Evolutionary conservation across 2,329 filamentous ascomycete species (phyloP).

Genomic region (Seiridium unicorne): DNA sequence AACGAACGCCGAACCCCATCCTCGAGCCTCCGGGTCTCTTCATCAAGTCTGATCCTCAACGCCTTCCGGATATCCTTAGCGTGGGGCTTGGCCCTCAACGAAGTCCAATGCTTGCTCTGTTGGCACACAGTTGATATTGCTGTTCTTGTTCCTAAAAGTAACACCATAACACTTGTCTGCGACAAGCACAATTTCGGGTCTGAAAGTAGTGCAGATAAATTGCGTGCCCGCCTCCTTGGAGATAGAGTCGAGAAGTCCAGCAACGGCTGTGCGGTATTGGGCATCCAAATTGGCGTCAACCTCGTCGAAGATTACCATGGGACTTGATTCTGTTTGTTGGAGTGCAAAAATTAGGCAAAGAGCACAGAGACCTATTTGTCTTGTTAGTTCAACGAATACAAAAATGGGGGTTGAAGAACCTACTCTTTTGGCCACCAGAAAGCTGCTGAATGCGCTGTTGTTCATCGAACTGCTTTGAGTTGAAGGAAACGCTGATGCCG

Average conservation of each 20-base stretch:
- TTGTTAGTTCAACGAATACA: slow-evolving; percentile 13
- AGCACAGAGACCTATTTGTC: slow-evolving; percentile 74
- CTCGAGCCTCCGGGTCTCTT: not conserved
- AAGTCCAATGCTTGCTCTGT: slow-evolving; percentile 88
- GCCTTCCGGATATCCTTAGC: slow-evolving; percentile 15
- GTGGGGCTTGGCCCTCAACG: slow-evolving; percentile 75
- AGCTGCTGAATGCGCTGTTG: slow-evolving; percentile 98
- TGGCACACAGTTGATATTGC: slow-evolving; percentile 86
- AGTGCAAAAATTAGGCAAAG: slow-evolving; percentile 99
- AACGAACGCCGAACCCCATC: slow-evolving; percentile 3
- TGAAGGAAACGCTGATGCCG: slow-evolving; percentile 96
- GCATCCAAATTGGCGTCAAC: slow-evolving; percentile 98
- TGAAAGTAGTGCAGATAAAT: slow-evolving; percentile 98
- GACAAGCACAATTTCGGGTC: slow-evolving; percentile 91
- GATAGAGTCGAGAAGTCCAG: slow-evolving; percentile 79
- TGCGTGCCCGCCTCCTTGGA: slow-evolving; percentile 67
- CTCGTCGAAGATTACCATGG: slow-evolving; percentile 99
- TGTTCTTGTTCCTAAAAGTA: slow-evolving; percentile 90
- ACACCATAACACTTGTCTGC: slow-evolving; percentile 98
- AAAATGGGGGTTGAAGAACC: slow-evolving; percentile 31
- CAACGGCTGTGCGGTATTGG: slow-evolving; percentile 95
- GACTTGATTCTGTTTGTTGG: slow-evolving; percentile 93
- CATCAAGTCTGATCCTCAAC: not conserved
- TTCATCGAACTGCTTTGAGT: slow-evolving; percentile 91
- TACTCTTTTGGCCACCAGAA: slow-evolving; percentile 95